A percentile compares a stretch with the other conserved stretches of the same genome.
phyloP scores from a whole-genome alignment of 768 basidiomycete genomes.

The Xerocomellus chrysenteron region DNA sequence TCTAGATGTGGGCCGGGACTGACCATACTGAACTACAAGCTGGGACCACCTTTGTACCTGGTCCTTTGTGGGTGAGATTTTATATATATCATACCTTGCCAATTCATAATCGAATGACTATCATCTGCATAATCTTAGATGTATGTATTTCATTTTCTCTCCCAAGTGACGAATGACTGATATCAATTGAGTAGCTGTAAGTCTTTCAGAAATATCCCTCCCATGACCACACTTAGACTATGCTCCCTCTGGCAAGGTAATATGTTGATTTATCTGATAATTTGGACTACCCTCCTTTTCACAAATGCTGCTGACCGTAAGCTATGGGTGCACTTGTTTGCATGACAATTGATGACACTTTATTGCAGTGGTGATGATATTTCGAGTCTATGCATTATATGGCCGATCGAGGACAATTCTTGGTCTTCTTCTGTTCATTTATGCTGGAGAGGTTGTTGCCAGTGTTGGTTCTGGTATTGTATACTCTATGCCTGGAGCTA shows the following conservation, averaged over 20 bases:
- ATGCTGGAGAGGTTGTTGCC: background rate
- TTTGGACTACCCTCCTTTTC: background rate
- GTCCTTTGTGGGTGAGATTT: slow-evolving; percentile 1
- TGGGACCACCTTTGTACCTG: background rate
- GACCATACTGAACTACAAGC: background rate
- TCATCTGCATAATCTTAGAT: background rate
- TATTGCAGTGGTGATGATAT: slow-evolving; percentile 9
- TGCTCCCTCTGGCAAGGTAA: background rate
- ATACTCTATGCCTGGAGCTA: background rate
- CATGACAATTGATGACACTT: background rate
- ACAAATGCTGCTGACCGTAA: background rate
- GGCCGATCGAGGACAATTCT: background rate
- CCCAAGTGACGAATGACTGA: background rate
- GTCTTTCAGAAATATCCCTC: background rate
- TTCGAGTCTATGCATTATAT: slow-evolving; percentile 12
- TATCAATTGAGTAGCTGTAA: background rate
- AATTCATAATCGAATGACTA: background rate
- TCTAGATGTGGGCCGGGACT: background rate
- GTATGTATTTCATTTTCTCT: background rate
- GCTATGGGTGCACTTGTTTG: background rate
- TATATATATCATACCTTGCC: background rate
- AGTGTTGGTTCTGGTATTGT: background rate
- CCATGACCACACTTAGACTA: background rate
- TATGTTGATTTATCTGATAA: background rate
- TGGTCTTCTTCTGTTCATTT: background rate